Evolutionary conservation across 2,329 filamentous ascomycete genomes (phyloP).

Genomic region (Ceratocystis cacaofunesta): DNA sequence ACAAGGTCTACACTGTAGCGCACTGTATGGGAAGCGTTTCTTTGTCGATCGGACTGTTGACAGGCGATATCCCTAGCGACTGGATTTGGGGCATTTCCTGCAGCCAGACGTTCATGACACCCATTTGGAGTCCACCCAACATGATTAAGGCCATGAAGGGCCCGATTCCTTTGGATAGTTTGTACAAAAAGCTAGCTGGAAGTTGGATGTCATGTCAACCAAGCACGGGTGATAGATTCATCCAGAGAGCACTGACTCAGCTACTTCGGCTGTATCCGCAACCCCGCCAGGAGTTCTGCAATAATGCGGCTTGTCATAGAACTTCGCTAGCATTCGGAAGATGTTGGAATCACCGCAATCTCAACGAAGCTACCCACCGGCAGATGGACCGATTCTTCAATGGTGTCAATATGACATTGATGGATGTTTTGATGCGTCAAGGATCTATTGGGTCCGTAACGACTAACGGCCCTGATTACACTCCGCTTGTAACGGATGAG

Average conservation of each 20-base stretch:
- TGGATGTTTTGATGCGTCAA: constrained; percentile 42
- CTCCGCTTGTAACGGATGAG: constrained; percentile 32
- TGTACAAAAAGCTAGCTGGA: constrained; percentile 35
- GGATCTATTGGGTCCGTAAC: constrained; percentile 37
- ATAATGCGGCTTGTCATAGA: constrained; percentile 46
- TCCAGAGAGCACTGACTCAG: constrained; percentile 41
- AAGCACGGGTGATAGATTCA: constrained; percentile 30
- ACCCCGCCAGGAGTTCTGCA: constrained; percentile 41
- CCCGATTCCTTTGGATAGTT: constrained; percentile 33
- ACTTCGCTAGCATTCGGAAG: constrained; percentile 43
- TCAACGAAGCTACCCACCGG: constrained; percentile 50
- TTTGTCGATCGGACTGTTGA: constrained; percentile 42
- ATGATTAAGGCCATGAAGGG: constrained; percentile 37
- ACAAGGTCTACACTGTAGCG: constrained; percentile 41
- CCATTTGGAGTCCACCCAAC: constrained; percentile 41
- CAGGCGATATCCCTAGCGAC: constrained; percentile 40
- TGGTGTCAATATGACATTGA: constrained; percentile 44
- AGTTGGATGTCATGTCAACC: constrained; percentile 41
- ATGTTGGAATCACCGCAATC: constrained; percentile 49
- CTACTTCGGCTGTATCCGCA: constrained; percentile 43
- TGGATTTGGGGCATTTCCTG: constrained; percentile 45
- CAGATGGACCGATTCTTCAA: constrained; percentile 47
- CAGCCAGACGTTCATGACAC: constrained; percentile 50
- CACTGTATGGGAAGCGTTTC: constrained; percentile 52
- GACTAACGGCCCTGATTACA: constrained; percentile 34